Base-by-base conservation (phyloP, 148 eudicot genomes). In the Fagopyrum esculentum region DNA sequence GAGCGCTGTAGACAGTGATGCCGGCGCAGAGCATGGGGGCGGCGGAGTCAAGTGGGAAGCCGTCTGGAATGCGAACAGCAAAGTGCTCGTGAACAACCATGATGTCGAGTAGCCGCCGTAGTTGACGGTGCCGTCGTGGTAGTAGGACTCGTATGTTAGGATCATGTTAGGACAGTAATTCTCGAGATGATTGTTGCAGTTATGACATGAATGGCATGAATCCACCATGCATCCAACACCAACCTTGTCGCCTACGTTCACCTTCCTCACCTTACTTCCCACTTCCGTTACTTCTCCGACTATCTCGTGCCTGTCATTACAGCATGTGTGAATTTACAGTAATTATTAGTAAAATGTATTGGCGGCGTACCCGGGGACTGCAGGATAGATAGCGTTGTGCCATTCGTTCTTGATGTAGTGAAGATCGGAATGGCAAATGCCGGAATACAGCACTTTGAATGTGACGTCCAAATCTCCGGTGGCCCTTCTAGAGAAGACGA, bases 361-460 rank as follows among this genome's bases (percentile, higher is more conserved):
- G 40, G 40, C 3, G 40, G 40, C 66, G 26, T 82, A 95, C 98
- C 98, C 98, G 3, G 98, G 98, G 11, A 95, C 96, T 73, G 87
- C 87, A 47, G 98, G 98, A 74, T 88, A 95, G 76, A 56, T 11
- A 50, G 83, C 59, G 16, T 40, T 77, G 45, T 79, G 79, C 83
- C 83, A 80, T 57, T 80, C 83, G 55, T 80, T 77, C 80, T 76
- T 80, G 40, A 73, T 48, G 49, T 6, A 43, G 75, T 80, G 83
- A 69, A 80, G 83, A 73, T 80, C 83, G 10, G 83, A 64, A 76
- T 80, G 83, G 60, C 83, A 80, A 13, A 80, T 80, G 51, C 83
- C 83, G 56, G 77, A 73, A 29, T 77, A 80, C 44, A 77, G 13
- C 30, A 80, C 77, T n/a, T 77, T 80, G 44, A 80, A 77, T 59